These are phyloP conservation scores for Lecanoromycetidae sp. DNA, from an alignment of 2,329 filamentous ascomycete genomes.

Conservation along the genomic window DNA sequence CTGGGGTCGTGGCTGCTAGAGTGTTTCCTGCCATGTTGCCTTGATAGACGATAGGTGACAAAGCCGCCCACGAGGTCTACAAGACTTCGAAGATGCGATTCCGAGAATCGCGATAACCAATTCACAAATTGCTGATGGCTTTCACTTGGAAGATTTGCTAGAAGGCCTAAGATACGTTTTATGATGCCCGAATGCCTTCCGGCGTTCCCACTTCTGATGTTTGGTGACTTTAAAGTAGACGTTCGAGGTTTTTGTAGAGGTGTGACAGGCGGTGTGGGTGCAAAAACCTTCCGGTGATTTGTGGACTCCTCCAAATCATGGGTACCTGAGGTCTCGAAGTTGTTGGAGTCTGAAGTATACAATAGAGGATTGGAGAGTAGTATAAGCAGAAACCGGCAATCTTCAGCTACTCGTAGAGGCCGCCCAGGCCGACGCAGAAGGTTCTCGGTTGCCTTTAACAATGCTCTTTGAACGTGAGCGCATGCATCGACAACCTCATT, in stretches of 20 bases:
- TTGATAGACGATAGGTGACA: conserved; percentile 64
- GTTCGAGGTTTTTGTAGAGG: conserved; percentile 17
- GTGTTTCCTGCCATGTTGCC: conserved; percentile 56
- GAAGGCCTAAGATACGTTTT: conserved; percentile 68
- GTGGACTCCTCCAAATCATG: not conserved
- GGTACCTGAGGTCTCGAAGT: not conserved
- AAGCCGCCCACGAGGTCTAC: conserved; percentile 70
- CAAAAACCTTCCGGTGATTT: not conserved
- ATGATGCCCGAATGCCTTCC: conserved; percentile 71
- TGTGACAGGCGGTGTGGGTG: conserved; percentile 11
- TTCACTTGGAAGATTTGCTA: conserved; percentile 62
- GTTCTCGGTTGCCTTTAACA: conserved; percentile 68
- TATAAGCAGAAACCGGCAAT: conserved; percentile 67
- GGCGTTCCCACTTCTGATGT: conserved; percentile 29
- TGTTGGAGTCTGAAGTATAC: conserved; percentile 32
- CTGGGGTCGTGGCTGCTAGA: conserved; percentile 49
- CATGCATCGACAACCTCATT: conserved; percentile 49
- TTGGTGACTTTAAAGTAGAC: conserved; percentile 18
- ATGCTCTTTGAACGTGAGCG: conserved; percentile 52
- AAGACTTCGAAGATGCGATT: conserved; percentile 54
- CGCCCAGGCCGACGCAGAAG: conserved; percentile 68
- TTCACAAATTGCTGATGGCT: conserved; percentile 66
- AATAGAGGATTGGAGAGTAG: conserved; percentile 68
- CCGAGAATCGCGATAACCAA: conserved; percentile 64
- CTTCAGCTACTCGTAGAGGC: conserved; percentile 52